Evolutionary conservation across 495 filamentous ascomycete species (phyloP).

Genomic region (Penicillium herquei): DNA sequence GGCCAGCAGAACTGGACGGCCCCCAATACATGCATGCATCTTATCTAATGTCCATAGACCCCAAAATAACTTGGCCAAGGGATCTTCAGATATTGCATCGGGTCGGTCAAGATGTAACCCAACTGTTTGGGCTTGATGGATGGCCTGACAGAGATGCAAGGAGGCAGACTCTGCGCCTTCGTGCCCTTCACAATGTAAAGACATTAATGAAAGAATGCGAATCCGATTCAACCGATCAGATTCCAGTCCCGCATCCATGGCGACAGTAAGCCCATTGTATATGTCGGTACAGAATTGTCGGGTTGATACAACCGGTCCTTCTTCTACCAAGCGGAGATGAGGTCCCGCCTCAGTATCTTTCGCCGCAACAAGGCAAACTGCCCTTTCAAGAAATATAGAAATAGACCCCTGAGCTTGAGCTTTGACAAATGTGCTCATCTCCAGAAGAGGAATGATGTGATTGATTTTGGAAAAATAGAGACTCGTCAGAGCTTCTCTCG

Average conservation of each 20-base stretch:
- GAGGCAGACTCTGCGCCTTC: conserved; percentile 47
- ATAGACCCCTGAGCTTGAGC: conserved; percentile 20
- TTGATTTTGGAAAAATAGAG: conserved; percentile 38
- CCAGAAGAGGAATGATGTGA: conserved; percentile 37
- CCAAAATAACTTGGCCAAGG: conserved; percentile 59
- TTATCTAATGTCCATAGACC: conserved; percentile 68
- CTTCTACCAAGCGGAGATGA: conserved; percentile 30
- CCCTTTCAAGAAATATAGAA: conserved; percentile 40
- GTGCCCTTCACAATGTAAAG: conserved; percentile 44
- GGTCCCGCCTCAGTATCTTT: conserved; percentile 35
- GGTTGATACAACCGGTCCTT: conserved; percentile 22
- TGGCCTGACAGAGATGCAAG: conserved; percentile 44
- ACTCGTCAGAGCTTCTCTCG: conserved; percentile 22
- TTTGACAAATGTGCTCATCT: conserved; percentile 24
- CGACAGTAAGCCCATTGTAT: conserved; percentile 36
- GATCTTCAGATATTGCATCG: conserved; percentile 30
- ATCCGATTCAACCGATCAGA: conserved; percentile 44
- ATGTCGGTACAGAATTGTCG: conserved; percentile 39
- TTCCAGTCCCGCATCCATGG: conserved; percentile 42
- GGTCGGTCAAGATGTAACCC: conserved; percentile 59
- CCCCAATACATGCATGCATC: conserved; percentile 60
- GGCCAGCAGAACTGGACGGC: conserved; percentile 62
- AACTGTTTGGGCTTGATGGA: conserved; percentile 63
- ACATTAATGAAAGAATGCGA: conserved; percentile 44
- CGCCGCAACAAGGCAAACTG: conserved; percentile 47